phyloP scores from a whole-genome alignment of 2,329 filamentous ascomycete species.

The Zymoseptoria brevis region DNA sequence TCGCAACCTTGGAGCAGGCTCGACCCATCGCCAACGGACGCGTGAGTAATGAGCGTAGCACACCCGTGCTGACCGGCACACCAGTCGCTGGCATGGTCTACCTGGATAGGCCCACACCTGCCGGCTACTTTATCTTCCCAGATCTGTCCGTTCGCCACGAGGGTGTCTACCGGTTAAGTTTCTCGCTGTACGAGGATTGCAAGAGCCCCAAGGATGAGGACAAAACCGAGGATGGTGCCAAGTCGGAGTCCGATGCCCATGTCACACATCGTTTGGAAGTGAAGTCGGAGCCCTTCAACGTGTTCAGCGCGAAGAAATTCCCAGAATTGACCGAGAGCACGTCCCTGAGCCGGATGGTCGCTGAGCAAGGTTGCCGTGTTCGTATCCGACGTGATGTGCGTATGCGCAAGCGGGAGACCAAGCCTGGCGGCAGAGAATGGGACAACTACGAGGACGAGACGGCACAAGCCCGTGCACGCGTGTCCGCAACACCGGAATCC shows the following conservation, averaged over 20 bases:
- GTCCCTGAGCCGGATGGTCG: conserved; percentile 76
- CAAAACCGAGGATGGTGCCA: conserved; percentile 33
- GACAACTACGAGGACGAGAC: conserved; percentile 56
- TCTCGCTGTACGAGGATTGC: conserved; percentile 88
- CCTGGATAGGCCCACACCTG: conserved; percentile 70
- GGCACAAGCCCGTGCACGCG: conserved; percentile 40
- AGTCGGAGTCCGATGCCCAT: conserved; percentile 40
- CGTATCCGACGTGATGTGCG: conserved; percentile 89
- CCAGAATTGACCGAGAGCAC: conserved; percentile 89
- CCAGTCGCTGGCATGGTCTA: conserved; percentile 95
- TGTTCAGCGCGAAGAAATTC: conserved; percentile 98
- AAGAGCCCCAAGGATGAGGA: conserved; percentile 78
- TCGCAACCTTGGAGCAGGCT: conserved; percentile 80
- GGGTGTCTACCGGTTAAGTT: conserved; percentile 81
- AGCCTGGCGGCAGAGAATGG: conserved; percentile 55
- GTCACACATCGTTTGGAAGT: conserved; percentile 86
- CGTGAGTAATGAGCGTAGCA: conserved; percentile 57
- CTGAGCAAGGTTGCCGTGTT: conserved; percentile 93
- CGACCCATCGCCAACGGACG: conserved; percentile 76
- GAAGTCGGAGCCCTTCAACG: conserved; percentile 76
- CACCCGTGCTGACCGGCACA: conserved; percentile 84
- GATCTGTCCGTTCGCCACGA: conserved; percentile 94
- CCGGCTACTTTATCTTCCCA: conserved; percentile 95
- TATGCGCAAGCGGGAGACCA: conserved; percentile 76
- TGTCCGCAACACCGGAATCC: conserved; percentile 30